Evolutionary conservation across 805 yeast genomes (phyloP).

Genomic region (Yamadazyma takamatsuzukensis): DNA sequence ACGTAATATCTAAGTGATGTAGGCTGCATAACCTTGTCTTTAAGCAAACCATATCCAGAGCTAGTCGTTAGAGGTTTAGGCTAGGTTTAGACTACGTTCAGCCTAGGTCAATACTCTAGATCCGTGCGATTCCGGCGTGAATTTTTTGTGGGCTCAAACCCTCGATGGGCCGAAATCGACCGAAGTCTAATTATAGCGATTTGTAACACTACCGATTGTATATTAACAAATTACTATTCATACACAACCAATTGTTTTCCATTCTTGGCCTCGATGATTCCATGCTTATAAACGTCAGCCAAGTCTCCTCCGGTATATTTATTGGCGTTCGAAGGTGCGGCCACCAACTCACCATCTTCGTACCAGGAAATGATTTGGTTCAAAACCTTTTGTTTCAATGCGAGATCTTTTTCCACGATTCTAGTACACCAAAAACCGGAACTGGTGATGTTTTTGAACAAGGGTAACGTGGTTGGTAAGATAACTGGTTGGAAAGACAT

Average conservation of each 20-base stretch:
- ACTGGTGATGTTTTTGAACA: constrained; percentile 82
- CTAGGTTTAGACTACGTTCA: too few relatives aligned
- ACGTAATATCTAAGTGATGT: too few relatives aligned
- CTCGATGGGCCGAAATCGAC: too few relatives aligned
- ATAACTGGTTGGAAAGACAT: constrained; percentile 95
- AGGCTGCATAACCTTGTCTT: too few relatives aligned
- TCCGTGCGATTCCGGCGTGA: too few relatives aligned
- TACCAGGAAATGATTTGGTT: constrained; percentile 39
- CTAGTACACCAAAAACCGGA: constrained; percentile 92
- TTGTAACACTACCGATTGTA: too few relatives aligned
- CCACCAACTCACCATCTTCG: constrained; percentile 34
- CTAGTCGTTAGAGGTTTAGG: too few relatives aligned
- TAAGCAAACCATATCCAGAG: too few relatives aligned
- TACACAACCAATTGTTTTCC: constrained; percentile 31
- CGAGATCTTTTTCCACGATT: constrained; percentile 31
- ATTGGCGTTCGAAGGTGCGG: constrained; percentile 33
- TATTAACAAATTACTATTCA: too few relatives aligned
- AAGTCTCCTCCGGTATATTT: constrained; percentile 20
- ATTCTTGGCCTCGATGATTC: constrained; percentile 27
- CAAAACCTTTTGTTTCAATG: constrained; percentile 34
- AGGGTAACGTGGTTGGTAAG: constrained; percentile 84
- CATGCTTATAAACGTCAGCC: constrained; percentile 26
- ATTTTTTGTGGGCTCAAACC: too few relatives aligned
- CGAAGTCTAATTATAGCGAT: too few relatives aligned
- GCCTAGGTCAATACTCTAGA: too few relatives aligned